Evolutionary conservation across 768 basidiomycete genomes (phyloP), one percentile per base, ranked within the genome.

Genomic region (Calocera viscosa): DNA sequence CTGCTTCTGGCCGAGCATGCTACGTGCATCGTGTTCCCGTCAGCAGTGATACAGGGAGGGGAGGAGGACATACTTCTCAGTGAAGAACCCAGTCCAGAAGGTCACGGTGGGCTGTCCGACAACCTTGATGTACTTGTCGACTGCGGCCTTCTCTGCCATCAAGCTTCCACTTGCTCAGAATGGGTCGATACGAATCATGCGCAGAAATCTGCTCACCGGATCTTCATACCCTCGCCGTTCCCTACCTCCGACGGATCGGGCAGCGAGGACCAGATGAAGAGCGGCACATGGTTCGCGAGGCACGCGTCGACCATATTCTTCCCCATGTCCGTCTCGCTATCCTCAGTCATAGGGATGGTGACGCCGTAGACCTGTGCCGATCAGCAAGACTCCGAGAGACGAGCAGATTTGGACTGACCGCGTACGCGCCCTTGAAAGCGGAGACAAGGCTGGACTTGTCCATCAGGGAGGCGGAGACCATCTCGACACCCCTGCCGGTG

Each of bases 271-370:
- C 60, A 72, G 12, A 74, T 53, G 49, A 74, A 71, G 41, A 71
- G 72, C 49, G 72, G 65, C n/a, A 74, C 68, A 7, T 71, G 70
- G 3, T 41, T 69, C 22, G 72, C 70, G 49, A 73, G 74, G 17
- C 72, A 71, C 0, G 72, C 73, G 60, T 75, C 74, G 26, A 74
- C 71, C 7, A 74, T 67, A 17, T 68, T 66, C 32, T 71, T 72
- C 2, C 74, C 74, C 26, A 71, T 69, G 60, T 64, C 34, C 12
- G 39, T 65, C 47, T 70, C 67, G 43, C 24, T 47, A 7, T 19
- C 43, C 3, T 3, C 8, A 5, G 43, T 47, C 8, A 8, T 19
- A 5, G 43, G 43, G 16, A 47, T 17, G 16, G 43, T 47, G 43
- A 47, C 24, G 16, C 19, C 43, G 19, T 47, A 47, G 8, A 47